phyloP scores from a whole-genome alignment of 1,139 yeast species.

The Diutina sp. region DNA sequence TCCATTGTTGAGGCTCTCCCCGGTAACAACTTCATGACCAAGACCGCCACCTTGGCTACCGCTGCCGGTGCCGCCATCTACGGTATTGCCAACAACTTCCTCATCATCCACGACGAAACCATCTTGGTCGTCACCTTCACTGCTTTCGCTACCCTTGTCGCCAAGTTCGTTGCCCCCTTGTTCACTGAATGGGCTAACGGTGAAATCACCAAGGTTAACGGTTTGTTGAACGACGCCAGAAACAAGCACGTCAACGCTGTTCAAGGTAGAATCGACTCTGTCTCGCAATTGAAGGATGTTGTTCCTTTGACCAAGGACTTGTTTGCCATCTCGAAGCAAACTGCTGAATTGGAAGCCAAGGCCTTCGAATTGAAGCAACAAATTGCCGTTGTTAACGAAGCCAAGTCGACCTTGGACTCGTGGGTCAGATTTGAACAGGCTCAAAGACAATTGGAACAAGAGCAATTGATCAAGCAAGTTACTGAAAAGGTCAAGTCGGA shows the following conservation, averaged over 20 bases:
- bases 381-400: slow-evolving; percentile 78
- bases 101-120: slow-evolving; percentile 90
- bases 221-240: slow-evolving; percentile 79
- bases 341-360: slow-evolving; percentile 90
- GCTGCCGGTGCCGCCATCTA: slow-evolving; percentile 88
- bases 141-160: slow-evolving; percentile 61
- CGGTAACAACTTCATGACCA: slow-evolving; percentile 77
- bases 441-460: slow-evolving; percentile 93
- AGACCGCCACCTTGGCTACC: slow-evolving; percentile 93
- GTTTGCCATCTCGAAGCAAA: slow-evolving; percentile 90
- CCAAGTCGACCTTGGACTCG: slow-evolving; percentile 90
- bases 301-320: slow-evolving; percentile 83
- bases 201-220: slow-evolving; percentile 74
- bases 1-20: slow-evolving; percentile 88
- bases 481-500: slow-evolving; percentile 83
- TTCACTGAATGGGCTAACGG: slow-evolving; percentile 93
- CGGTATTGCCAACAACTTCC: slow-evolving; percentile 87
- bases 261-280: slow-evolving; percentile 80
- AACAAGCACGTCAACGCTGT: slow-evolving; percentile 85
- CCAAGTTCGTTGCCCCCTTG: slow-evolving; percentile 86
- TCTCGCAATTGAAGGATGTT: slow-evolving; percentile 82
- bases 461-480: slow-evolving; percentile 77
- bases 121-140: slow-evolving; percentile 71
- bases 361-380: slow-evolving; percentile 87
- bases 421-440: slow-evolving; percentile 98